Percentiles rank a stretch among this genome's conserved stretches.
These are phyloP conservation scores for Croton laevigatus DNA, from an alignment of 441 rosid species.

Conservation along the genomic window DNA sequence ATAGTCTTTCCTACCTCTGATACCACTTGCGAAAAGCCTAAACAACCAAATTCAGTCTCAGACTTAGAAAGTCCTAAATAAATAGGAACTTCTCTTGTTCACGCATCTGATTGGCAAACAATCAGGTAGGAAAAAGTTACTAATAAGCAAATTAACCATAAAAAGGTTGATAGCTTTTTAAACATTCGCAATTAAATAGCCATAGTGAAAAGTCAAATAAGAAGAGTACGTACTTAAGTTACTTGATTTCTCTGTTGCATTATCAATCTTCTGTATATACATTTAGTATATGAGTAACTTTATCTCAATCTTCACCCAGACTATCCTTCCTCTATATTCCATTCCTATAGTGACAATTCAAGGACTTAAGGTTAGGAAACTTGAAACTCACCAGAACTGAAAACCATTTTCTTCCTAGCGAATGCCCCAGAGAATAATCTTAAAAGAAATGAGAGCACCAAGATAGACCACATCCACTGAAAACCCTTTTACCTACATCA, in stretches of 20 bases:
- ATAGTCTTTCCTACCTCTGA: too few species aligned
- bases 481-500: too few species aligned
- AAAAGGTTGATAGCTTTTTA: not conserved
- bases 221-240: slow-evolving; percentile 5
- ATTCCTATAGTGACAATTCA: slow-evolving; percentile 11
- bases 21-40: too few species aligned
- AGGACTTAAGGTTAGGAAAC: slow-evolving; percentile 26
- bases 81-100: too few species aligned
- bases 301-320: slow-evolving; percentile 21
- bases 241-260: not conserved
- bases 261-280: slow-evolving; percentile 8
- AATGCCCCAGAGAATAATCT: slow-evolving; percentile 18
- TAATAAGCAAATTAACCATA: not conserved
- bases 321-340: not conserved
- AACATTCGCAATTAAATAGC: not conserved
- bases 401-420: not conserved
- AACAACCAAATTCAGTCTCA: too few species aligned
- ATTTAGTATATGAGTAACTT: slow-evolving; percentile 19
- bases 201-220: not conserved
- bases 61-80: too few species aligned
- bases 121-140: too few species aligned
- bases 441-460: too few species aligned
- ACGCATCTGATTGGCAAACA: too few species aligned
- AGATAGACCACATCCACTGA: too few species aligned
- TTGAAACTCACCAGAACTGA: slow-evolving; percentile 12